phyloP scores from a whole-genome alignment of 2,329 filamentous ascomycete genomes.

The Neonectria faginata region DNA sequence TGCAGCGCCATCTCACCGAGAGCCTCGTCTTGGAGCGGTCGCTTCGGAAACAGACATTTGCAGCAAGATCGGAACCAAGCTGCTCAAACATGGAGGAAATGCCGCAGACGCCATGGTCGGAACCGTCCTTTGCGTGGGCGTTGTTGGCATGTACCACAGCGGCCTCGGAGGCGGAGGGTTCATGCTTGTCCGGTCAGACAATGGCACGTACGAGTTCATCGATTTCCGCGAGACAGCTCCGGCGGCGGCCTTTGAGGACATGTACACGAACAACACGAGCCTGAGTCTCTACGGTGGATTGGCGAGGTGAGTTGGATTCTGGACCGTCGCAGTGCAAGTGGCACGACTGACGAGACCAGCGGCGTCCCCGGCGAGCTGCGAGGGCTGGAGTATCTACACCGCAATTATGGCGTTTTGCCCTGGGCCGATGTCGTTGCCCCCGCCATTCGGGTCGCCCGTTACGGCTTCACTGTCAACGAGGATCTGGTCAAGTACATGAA shows the following conservation, averaged over 20 bases:
- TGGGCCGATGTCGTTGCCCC: slow-evolving; percentile 78
- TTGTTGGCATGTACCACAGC: slow-evolving; percentile 73
- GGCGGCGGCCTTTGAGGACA: slow-evolving; percentile 80
- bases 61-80: slow-evolving; percentile 67
- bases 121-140: slow-evolving; percentile 73
- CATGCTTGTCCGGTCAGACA: slow-evolving; percentile 71
- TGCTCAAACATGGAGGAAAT: slow-evolving; percentile 71
- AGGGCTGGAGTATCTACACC: slow-evolving; percentile 80
- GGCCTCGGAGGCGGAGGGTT: slow-evolving; percentile 86
- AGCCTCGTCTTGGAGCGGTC: slow-evolving; percentile 62
- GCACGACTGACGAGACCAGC: slow-evolving; percentile 46
- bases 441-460: slow-evolving; percentile 76
- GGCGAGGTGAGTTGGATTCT: slow-evolving; percentile 68
- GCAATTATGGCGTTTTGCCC: slow-evolving; percentile 70
- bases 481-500: slow-evolving; percentile 80
- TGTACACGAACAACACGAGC: slow-evolving; percentile 78
- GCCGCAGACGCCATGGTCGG: slow-evolving; percentile 75
- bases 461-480: slow-evolving; percentile 77
- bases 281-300: slow-evolving; percentile 76
- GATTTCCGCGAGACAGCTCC: slow-evolving; percentile 90
- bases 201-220: slow-evolving; percentile 75
- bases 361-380: slow-evolving; percentile 78
- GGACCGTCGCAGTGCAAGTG: fast-evolving
- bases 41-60: slow-evolving; percentile 71
- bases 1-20: background rate